Evolutionary conservation across 352 stramenopile genomes (phyloP).

Genomic region (Achlya hypogyna): DNA sequence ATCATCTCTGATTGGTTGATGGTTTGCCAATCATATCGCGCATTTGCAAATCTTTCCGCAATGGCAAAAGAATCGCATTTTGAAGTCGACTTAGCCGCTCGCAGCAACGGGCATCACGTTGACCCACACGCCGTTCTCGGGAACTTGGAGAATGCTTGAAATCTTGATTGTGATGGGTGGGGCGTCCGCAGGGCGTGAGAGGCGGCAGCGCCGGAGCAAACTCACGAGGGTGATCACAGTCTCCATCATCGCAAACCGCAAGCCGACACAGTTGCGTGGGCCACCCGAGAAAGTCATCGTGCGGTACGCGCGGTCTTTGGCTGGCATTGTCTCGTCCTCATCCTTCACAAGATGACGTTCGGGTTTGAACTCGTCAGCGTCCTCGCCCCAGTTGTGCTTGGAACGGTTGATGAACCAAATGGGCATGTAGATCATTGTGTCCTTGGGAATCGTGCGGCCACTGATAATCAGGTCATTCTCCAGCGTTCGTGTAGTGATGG

Average conservation of each 20-base stretch:
- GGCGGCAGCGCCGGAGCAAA: background rate
- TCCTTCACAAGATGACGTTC: conserved; percentile 55
- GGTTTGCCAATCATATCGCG: too few species aligned
- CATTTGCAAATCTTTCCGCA: too few species aligned
- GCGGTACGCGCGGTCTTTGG: conserved; percentile 39
- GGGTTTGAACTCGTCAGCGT: conserved; percentile 46
- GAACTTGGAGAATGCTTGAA: background rate
- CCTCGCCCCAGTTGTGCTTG: conserved; percentile 36
- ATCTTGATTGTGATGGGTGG: background rate
- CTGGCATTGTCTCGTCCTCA: background rate
- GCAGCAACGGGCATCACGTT: background rate
- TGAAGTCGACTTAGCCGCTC: background rate
- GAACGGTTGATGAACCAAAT: conserved; percentile 66
- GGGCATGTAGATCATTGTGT: conserved; percentile 39
- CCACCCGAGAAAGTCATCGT: conserved; percentile 65
- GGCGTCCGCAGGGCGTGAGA: background rate
- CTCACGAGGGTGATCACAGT: conserved; percentile 27
- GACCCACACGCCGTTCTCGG: conserved; percentile 3
- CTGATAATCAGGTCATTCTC: conserved; percentile 29
- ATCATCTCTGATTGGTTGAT: too few species aligned
- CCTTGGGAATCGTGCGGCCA: background rate
- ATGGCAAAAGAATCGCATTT: too few species aligned
- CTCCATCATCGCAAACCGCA: conserved; percentile 62
- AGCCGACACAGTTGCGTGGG: conserved; percentile 51
- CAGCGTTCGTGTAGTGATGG: conserved; percentile 53